phyloP scores from a whole-genome alignment of 2,329 filamentous ascomycete genomes.

The Meredithiella fracta region DNA sequence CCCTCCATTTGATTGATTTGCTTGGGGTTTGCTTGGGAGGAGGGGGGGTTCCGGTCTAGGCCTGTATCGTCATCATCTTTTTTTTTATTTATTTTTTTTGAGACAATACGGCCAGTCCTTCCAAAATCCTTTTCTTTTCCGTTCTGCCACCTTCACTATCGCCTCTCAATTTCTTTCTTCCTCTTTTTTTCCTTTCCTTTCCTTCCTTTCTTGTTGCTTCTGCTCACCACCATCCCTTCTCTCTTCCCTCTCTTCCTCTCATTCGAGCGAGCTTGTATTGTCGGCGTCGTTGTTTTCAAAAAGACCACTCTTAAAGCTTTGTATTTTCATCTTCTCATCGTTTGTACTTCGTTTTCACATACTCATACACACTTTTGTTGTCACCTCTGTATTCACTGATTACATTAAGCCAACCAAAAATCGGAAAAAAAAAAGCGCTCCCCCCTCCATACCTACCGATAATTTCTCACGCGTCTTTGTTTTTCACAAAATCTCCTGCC shows the following conservation, averaged over 20 bases:
- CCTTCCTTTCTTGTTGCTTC: conserved; percentile 21
- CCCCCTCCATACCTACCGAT: neutral
- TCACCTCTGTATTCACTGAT: neutral
- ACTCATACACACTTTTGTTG: neutral
- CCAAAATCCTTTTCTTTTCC: conserved; percentile 17
- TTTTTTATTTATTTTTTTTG: no score
- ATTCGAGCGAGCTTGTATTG: conserved; percentile 19
- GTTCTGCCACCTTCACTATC: conserved; percentile 1
- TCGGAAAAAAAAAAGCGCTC: neutral
- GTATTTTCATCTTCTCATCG: conserved; percentile 15
- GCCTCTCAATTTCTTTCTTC: conserved; percentile 17
- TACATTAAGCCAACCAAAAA: neutral
- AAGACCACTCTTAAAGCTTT: conserved; percentile 15
- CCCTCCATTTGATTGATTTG: no score
- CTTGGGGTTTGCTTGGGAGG: no score
- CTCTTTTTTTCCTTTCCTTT: conserved; percentile 19
- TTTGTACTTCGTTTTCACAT: conserved; percentile 15
- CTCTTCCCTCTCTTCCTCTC: conserved; percentile 21
- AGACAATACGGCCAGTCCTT: no score
- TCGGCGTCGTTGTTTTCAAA: conserved; percentile 19
- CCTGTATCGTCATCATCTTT: no score
- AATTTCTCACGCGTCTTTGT: conserved; percentile 4
- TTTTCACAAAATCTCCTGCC: conserved; percentile 5
- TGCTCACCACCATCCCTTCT: conserved; percentile 20
- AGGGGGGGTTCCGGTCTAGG: no score